Evolutionary conservation across 495 filamentous ascomycete genomes (phyloP).

Genomic region (Podospora bellae-mahoneyi): DNA sequence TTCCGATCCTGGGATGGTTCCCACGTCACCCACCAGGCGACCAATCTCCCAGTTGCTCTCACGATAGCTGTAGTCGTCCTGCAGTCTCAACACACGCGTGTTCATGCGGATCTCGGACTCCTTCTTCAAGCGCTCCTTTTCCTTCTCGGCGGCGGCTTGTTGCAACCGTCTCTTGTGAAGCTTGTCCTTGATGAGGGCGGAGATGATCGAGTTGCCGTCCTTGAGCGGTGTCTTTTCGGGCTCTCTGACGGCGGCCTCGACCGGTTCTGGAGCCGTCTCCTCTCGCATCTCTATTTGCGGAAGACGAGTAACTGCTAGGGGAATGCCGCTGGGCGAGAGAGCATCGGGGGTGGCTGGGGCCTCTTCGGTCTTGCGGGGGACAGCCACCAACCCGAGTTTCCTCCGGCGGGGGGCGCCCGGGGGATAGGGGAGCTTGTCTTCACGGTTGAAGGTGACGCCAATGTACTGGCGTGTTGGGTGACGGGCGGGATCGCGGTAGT

Average conservation of each 20-base stretch:
- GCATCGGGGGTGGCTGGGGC: conserved; percentile 21
- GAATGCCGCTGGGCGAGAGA: conserved; percentile 43
- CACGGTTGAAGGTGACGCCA: conserved; percentile 78
- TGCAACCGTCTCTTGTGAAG: conserved; percentile 31
- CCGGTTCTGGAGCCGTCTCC: background rate
- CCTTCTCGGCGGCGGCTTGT: conserved; percentile 35
- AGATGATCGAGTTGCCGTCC: conserved; percentile 27
- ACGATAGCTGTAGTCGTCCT: conserved; percentile 73
- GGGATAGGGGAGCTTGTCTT: conserved; percentile 70
- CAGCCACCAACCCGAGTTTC: conserved; percentile 64
- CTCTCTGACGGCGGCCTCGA: background rate
- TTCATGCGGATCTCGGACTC: conserved; percentile 29
- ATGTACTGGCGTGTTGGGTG: conserved; percentile 88
- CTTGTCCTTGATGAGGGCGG: conserved; percentile 39
- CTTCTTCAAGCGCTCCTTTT: conserved; percentile 20
- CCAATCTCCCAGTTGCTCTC: conserved; percentile 87
- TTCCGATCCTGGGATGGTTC: conserved; percentile 30
- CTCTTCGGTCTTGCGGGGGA: conserved; percentile 31
- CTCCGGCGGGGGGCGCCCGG: conserved; percentile 63
- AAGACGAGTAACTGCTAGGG: conserved; percentile 40
- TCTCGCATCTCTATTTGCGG: conserved; percentile 21
- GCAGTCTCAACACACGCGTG: conserved; percentile 49
- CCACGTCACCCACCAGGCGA: conserved; percentile 36
- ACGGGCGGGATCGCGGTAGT: conserved; percentile 78
- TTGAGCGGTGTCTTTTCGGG: conserved; percentile 7